Percentiles rank a stretch among this genome's conserved stretches.
phyloP scores from a whole-genome alignment of 2,329 filamentous ascomycete genomes.

The Metarhizium sp. region DNA sequence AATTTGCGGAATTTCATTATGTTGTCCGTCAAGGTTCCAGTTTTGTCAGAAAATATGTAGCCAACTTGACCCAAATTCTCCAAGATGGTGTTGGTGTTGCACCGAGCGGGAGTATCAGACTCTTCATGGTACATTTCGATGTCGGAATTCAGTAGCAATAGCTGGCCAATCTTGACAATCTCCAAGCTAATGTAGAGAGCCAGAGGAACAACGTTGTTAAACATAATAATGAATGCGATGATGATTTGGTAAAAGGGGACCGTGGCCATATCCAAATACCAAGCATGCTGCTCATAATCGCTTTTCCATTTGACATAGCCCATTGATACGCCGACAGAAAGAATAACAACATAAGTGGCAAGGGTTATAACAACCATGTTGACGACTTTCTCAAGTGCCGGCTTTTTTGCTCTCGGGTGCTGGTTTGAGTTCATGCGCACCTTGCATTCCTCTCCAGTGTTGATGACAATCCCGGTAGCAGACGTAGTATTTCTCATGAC shows the following conservation, averaged over 20 bases:
- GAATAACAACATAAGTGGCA: slow-evolving; percentile 65
- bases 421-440: slow-evolving; percentile 90
- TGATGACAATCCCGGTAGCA: slow-evolving; percentile 71
- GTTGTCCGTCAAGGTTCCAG: slow-evolving; percentile 88
- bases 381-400: slow-evolving; percentile 63
- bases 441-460: slow-evolving; percentile 85
- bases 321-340: slow-evolving; percentile 74
- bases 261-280: slow-evolving; percentile 63
- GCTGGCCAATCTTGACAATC: slow-evolving; percentile 69
- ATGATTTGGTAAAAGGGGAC: slow-evolving; percentile 78
- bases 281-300: slow-evolving; percentile 57
- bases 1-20: slow-evolving; percentile 92
- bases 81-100: slow-evolving; percentile 89
- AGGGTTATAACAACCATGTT: slow-evolving; percentile 78
- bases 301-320: slow-evolving; percentile 72
- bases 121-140: slow-evolving; percentile 84
- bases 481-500: slow-evolving; percentile 70
- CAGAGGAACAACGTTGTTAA: slow-evolving; percentile 90
- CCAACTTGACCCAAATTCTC: slow-evolving; percentile 87
- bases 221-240: slow-evolving; percentile 88
- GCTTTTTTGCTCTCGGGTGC: slow-evolving; percentile 76
- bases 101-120: slow-evolving; percentile 76
- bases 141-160: slow-evolving; percentile 72
- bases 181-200: slow-evolving; percentile 88
- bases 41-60: slow-evolving; percentile 92